A percentile compares a stretch with the other conserved stretches of the same genome.
Evolutionary conservation across 139 green algal genomes (phyloP).

Genomic region (Astrephomene gubernaculifera): DNA sequence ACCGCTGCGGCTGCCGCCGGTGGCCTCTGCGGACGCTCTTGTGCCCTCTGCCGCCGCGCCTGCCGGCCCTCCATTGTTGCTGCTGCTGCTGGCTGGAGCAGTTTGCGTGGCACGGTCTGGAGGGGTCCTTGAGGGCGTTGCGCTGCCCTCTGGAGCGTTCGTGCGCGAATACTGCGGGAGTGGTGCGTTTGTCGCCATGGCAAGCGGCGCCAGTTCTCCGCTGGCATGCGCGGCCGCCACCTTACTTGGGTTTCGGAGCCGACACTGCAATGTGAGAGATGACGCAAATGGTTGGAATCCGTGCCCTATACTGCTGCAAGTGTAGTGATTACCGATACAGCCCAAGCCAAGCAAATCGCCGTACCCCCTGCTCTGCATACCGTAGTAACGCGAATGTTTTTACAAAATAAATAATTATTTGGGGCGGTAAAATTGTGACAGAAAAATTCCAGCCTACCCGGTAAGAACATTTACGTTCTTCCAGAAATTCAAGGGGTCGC

Average conservation of each 20-base stretch:
- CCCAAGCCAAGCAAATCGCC: background rate
- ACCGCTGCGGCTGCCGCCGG: background rate
- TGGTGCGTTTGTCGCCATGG: too few species aligned
- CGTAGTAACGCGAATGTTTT: too few species aligned
- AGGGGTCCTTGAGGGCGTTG: background rate
- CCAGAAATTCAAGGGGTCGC: too few species aligned
- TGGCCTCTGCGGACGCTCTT: background rate
- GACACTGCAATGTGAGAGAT: background rate
- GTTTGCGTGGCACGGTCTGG: background rate
- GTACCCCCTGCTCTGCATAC: background rate
- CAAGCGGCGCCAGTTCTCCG: background rate
- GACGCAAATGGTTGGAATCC: background rate
- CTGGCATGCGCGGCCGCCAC: background rate
- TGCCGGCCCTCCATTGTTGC: background rate
- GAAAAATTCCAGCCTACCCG: background rate
- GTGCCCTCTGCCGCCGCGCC: background rate
- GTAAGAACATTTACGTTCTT: too few species aligned
- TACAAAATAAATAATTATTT: too few species aligned
- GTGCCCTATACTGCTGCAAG: too few species aligned
- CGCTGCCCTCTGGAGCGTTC: too few species aligned
- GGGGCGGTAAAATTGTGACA: too few species aligned
- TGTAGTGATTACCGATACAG: background rate
- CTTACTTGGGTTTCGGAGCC: slow-evolving; percentile 2
- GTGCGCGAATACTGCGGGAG: too few species aligned
- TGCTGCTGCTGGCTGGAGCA: background rate